Evolutionary conservation across 768 basidiomycete genomes (phyloP).

Genomic region (Rhizopogon roseolus): DNA sequence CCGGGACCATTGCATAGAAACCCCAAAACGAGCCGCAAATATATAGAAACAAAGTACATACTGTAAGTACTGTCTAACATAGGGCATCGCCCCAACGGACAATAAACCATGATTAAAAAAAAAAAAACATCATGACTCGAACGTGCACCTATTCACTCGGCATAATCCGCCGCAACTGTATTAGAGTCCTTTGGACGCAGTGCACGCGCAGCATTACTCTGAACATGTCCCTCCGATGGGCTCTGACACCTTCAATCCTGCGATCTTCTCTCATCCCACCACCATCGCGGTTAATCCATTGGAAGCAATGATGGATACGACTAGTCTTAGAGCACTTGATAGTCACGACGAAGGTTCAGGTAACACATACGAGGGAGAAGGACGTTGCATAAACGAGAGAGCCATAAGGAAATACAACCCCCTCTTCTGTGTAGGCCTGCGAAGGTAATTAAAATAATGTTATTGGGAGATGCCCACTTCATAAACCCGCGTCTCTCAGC

Average conservation of each 20-base stretch:
- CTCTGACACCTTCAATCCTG: constrained; percentile 6
- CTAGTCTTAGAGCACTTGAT: not conserved
- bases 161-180: not conserved
- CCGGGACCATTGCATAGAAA: too few species aligned
- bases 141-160: not conserved
- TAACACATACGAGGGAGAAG: not conserved
- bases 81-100: too few species aligned
- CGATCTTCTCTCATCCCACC: constrained; percentile 6
- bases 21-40: too few species aligned
- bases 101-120: too few species aligned
- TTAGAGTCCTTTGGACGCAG: not conserved
- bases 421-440: not conserved
- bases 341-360: not conserved
- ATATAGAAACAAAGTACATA: too few species aligned
- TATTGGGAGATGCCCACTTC: not conserved
- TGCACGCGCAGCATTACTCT: not conserved
- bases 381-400: not conserved
- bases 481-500: constrained; percentile 9
- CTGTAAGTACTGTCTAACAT: too few species aligned
- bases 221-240: constrained; percentile 3
- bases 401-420: too few species aligned
- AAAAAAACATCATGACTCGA: too few species aligned
- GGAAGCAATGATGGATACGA: not conserved
- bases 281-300: constrained; percentile 1
- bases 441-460: not conserved